These are phyloP conservation scores for Aristolochia californica DNA, from an alignment of 164 flowering plant genomes.

Conservation along the genomic window DNA sequence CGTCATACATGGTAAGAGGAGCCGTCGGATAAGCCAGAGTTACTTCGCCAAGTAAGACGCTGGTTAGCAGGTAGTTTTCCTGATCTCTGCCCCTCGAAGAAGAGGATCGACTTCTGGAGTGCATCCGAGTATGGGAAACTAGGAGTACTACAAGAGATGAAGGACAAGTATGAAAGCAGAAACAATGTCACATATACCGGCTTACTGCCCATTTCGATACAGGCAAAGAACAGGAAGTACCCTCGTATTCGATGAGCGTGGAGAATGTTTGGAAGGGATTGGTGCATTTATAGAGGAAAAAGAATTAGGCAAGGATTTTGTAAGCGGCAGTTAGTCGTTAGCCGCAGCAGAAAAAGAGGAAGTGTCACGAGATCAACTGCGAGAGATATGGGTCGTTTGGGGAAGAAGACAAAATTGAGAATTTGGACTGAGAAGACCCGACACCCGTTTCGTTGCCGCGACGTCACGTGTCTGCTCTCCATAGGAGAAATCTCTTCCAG, in stretches of 20 bases:
- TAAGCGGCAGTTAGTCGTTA: constrained; percentile 29
- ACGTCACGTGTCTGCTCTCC: too few species aligned
- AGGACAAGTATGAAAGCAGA: constrained; percentile 11
- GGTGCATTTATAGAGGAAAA: too few species aligned
- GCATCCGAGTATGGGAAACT: constrained; percentile 43
- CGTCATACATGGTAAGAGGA: constrained; percentile 41
- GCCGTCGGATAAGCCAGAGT: constrained; percentile 74
- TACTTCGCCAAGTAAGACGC: constrained; percentile 59
- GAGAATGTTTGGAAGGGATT: too few species aligned
- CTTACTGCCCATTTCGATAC: too few species aligned
- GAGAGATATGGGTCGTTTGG: background rate
- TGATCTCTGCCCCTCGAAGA: constrained; percentile 86
- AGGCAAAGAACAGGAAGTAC: too few species aligned
- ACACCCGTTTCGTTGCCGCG: too few species aligned
- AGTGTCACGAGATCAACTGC: constrained; percentile 52
- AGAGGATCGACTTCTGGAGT: constrained; percentile 67
- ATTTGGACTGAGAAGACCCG: background rate
- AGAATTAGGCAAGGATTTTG: too few species aligned
- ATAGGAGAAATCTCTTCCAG: too few species aligned
- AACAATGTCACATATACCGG: background rate
- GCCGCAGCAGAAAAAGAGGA: constrained; percentile 6
- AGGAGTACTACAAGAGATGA: constrained; percentile 25
- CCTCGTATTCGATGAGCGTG: too few species aligned
- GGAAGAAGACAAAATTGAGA: background rate
- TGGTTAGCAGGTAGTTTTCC: constrained; percentile 70